These are phyloP conservation scores for Mediolabrus comicus DNA, from an alignment of 108 stramenopile genomes.

Conservation along the genomic window DNA sequence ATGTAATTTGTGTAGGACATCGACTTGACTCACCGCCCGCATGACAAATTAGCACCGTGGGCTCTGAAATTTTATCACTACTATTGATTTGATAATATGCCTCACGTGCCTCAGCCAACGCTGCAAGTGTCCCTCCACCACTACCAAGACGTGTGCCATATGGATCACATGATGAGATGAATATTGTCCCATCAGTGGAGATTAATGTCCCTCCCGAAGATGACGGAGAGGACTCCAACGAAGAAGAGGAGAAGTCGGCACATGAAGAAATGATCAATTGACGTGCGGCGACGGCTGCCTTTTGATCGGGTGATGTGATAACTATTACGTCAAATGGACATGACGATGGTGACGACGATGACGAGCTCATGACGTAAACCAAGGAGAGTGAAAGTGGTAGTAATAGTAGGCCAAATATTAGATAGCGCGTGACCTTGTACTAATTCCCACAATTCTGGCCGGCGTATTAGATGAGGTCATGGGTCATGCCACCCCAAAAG, in stretches of 20 bases:
- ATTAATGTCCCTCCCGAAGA: neutral
- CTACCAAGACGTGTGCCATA: slow-evolving; percentile 64
- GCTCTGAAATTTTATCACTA: neutral
- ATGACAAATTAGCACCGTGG: slow-evolving; percentile 61
- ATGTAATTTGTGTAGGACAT: slow-evolving; percentile 76
- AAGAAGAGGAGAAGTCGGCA: slow-evolving; percentile 10
- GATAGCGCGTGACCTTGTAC: too few relatives aligned
- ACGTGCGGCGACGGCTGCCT: slow-evolving; percentile 41
- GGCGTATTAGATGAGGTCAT: too few relatives aligned
- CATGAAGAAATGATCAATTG: slow-evolving; percentile 28
- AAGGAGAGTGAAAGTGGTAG: too few relatives aligned
- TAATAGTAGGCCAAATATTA: too few relatives aligned
- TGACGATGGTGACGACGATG: neutral
- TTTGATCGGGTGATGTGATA: slow-evolving; percentile 55
- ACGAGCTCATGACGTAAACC: too few relatives aligned
- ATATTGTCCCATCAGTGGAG: slow-evolving; percentile 13
- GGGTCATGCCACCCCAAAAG: too few relatives aligned
- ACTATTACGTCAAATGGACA: slow-evolving; percentile 58
- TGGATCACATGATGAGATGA: slow-evolving; percentile 72
- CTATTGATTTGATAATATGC: neutral
- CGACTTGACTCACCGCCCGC: slow-evolving; percentile 82
- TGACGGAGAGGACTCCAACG: slow-evolving; percentile 1
- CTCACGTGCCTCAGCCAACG: slow-evolving; percentile 47
- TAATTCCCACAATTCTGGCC: too few relatives aligned
- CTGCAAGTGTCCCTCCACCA: slow-evolving; percentile 79